Conservation (phyloP, 305 asterid genomes). For the Vinca major region DNA sequence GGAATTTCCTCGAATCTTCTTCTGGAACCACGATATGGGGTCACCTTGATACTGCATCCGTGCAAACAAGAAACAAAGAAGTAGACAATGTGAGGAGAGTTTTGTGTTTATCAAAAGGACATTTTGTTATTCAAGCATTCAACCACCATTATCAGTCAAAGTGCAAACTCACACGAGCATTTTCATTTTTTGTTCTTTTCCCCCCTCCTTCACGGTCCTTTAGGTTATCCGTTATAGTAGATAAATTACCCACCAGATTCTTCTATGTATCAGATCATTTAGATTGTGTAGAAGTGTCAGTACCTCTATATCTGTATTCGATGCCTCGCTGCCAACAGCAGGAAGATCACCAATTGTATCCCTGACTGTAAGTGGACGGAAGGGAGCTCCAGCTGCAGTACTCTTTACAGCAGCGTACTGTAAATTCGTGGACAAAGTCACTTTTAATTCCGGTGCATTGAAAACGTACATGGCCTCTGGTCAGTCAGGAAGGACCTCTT, state of each 20-base stretch:
- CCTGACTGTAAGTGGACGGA: conserved; percentile 87
- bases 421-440: conserved; percentile 44
- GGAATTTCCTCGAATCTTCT: conserved; percentile 10
- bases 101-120: too few relatives aligned
- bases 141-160: too few relatives aligned
- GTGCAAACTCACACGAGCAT: too few relatives aligned
- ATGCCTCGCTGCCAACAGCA: conserved; percentile 74
- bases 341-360: conserved; percentile 97
- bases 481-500: conserved; percentile 90
- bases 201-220: too few relatives aligned
- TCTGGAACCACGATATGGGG: conserved; percentile 46
- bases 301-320: conserved; percentile 40
- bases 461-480: conserved; percentile 99
- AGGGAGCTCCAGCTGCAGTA: conserved; percentile 81
- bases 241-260: not conserved
- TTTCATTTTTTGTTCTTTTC: too few relatives aligned
- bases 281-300: not conserved
- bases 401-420: conserved; percentile 19
- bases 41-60: conserved; percentile 33
- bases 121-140: too few relatives aligned
- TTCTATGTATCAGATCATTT: not conserved
- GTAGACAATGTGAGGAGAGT: too few relatives aligned
- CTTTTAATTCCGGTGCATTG: conserved; percentile 67
- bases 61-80: not conserved
- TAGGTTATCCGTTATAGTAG: not conserved